Evolutionary conservation across 106 monocot species (phyloP), one percentile per base, ranked within the genome.

Genomic region (Amphibolis antarctica): DNA sequence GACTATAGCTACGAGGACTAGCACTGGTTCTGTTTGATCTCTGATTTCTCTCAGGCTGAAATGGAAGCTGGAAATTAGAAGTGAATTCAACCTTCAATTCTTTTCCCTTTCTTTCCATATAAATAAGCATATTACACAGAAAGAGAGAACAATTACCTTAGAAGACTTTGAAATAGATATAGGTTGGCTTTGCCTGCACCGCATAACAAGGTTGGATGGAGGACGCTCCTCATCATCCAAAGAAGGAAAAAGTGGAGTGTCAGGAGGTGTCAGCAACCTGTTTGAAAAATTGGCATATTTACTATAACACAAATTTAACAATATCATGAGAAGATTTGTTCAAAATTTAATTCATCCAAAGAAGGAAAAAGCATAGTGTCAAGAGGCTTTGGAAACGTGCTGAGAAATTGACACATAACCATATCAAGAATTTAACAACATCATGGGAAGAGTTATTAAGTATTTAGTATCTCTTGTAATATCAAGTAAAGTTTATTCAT

Each of bases 241-340:
- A 3, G 82, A 91, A 66, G 77, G 78, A 25, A 98, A 98, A 59
- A 98, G 90, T 25, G 98, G 98, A 42, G 98, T 98, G 43, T 91
- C 98, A 19, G 98, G 98, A 66, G 98, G 98, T 59, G 98, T 98
- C 71, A 98, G 74, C 42, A 98, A 62, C 98, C 98, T 98, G 82
- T 59, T 65, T 72, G 28, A 46, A 65, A 64, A 63, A 42, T 63
- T 28, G 48, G 20, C 18, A 28, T 47, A 63, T 53, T n/a, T n/a
- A 29, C n/a, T 29, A 52, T 46, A 28, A 29, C 12, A 28, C 54
- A 14, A 23, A 55, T 61, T 10, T 29, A 17, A 36, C 20, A 69
- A 21, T 29, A 62, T 10, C 45, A 24, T 45, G n/a, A 42, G 59
- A 12, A 26, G 21, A 12, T n/a, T n/a, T n/a, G n/a, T n/a, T n/a